A percentile compares a stretch with the other conserved stretches of the same genome.
These are phyloP conservation scores for Sordariomycetes sp. DNA, from an alignment of 2,329 filamentous ascomycete genomes.

Conservation along the genomic window DNA sequence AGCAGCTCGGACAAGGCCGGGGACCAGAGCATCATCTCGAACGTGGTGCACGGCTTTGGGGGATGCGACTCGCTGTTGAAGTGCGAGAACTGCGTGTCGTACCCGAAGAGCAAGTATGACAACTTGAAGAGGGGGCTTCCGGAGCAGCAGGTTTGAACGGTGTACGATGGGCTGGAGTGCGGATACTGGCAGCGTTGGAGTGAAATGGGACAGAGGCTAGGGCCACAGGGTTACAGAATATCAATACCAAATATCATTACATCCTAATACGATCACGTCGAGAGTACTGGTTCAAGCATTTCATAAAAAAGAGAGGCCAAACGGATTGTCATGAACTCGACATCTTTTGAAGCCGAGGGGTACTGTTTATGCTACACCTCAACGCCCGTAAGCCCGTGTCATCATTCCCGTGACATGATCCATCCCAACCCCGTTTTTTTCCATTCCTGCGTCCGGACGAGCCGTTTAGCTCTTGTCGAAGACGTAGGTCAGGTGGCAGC, in stretches of 20 bases:
- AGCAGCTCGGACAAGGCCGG: conserved; percentile 65
- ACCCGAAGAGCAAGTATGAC: conserved; percentile 59
- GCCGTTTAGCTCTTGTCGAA: conserved; percentile 54
- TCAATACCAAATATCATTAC: not conserved
- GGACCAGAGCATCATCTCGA: conserved; percentile 56
- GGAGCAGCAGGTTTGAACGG: not conserved
- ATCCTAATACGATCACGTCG: not conserved
- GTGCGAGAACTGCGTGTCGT: conserved; percentile 48
- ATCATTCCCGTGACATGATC: conserved; percentile 7
- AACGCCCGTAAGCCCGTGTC: conserved; percentile 5
- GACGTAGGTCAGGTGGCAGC: conserved; percentile 64
- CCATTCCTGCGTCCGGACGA: not conserved
- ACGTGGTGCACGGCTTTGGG: conserved; percentile 49
- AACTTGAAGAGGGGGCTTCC: conserved; percentile 53
- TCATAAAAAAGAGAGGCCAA: not conserved
- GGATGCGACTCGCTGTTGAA: conserved; percentile 37
- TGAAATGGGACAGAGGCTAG: not conserved
- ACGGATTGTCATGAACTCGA: not conserved
- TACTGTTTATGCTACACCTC: not conserved
- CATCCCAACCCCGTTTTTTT: conserved; percentile 8
- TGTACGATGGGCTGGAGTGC: not conserved
- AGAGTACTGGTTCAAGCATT: not conserved
- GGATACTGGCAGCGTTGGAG: not conserved
- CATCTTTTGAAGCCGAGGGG: not conserved
- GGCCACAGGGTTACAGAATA: not conserved